A percentile compares a stretch with the other conserved stretches of the same genome.
Evolutionary conservation across 352 stramenopile genomes (phyloP).

Genomic region (Peronospora farinosa): DNA sequence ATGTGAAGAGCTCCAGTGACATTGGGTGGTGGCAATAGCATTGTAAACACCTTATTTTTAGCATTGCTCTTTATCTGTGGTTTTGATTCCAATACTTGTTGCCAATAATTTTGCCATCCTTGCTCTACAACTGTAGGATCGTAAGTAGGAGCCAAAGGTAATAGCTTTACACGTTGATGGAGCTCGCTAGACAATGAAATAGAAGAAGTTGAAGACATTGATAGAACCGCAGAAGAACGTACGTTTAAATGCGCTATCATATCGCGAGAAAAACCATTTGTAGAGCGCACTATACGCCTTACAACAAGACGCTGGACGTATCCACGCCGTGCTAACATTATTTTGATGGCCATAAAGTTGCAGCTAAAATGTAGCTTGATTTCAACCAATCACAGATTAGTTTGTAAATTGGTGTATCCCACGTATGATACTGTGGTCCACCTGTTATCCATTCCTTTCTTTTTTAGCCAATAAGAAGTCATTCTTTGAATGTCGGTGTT

Average conservation of each 20-base stretch:
- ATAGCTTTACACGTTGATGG: conserved; percentile 40
- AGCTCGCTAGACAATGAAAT: conserved; percentile 42
- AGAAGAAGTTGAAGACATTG: conserved; percentile 2
- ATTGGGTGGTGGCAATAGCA: conserved; percentile 95
- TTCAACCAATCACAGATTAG: conserved; percentile 6
- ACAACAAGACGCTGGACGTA: conserved; percentile 1
- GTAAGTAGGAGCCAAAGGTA: conserved; percentile 52
- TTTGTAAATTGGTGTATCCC: neutral
- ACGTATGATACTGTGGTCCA: neutral
- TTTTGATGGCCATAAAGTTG: too few relatives aligned
- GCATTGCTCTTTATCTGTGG: conserved; percentile 11
- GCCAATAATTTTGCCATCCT: conserved; percentile 73
- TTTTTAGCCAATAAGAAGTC: conserved; percentile 6
- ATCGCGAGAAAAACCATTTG: neutral
- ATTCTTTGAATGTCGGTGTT: conserved; percentile 69
- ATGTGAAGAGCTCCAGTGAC: conserved; percentile 97
- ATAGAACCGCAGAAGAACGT: conserved; percentile 3
- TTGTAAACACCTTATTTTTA: conserved; percentile 44
- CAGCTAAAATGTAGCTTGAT: neutral
- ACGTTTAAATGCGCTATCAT: neutral
- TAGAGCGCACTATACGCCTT: conserved; percentile 7
- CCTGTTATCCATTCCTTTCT: neutral
- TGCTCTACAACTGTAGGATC: conserved; percentile 58
- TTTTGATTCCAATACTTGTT: conserved; percentile 35
- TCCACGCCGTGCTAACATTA: conserved; percentile 19